A percentile compares a stretch with the other conserved stretches of the same genome.
Evolutionary conservation across 768 basidiomycete species (phyloP).

Genomic region (Macrolepiota albuminosa): DNA sequence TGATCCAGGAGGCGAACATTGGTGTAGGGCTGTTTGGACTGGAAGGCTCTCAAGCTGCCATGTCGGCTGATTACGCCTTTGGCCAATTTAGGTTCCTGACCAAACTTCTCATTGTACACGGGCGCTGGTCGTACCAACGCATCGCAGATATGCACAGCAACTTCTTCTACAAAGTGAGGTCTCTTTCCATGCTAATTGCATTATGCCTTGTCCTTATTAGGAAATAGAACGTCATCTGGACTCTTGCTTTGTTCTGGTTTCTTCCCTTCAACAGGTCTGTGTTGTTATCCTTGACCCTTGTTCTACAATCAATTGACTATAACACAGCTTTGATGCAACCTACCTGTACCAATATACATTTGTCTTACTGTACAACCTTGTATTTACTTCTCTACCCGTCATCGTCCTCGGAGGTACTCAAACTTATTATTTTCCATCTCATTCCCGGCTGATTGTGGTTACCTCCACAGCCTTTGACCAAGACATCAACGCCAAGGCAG

Average conservation of each 20-base stretch:
- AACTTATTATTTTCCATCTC: neutral
- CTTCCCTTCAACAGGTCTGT: constrained; percentile 80
- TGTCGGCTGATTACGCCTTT: constrained; percentile 99
- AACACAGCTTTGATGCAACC: constrained; percentile 80
- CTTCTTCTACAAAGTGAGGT: constrained; percentile 93
- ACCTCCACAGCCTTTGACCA: constrained; percentile 77
- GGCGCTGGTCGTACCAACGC: constrained; percentile 95
- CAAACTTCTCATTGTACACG: constrained; percentile 88
- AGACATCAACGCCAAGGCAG: constrained; percentile 86
- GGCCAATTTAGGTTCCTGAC: constrained; percentile 95
- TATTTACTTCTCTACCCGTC: constrained; percentile 93
- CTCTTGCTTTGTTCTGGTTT: constrained; percentile 92
- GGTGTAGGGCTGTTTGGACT: constrained; percentile 91
- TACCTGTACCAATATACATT: constrained; percentile 96
- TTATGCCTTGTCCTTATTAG: neutral
- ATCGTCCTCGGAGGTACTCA: constrained; percentile 76
- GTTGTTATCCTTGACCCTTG: neutral
- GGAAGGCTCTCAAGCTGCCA: constrained; percentile 96
- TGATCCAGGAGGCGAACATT: constrained; percentile 99
- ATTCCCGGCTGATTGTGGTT: constrained; percentile 8
- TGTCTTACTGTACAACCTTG: constrained; percentile 84
- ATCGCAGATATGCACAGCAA: constrained; percentile 96
- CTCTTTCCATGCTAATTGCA: neutral
- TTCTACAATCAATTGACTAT: constrained; percentile 12
- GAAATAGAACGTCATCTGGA: constrained; percentile 84